phyloP scores from a whole-genome alignment of 73 alveolate species.

The Blepharisma stoltei region DNA sequence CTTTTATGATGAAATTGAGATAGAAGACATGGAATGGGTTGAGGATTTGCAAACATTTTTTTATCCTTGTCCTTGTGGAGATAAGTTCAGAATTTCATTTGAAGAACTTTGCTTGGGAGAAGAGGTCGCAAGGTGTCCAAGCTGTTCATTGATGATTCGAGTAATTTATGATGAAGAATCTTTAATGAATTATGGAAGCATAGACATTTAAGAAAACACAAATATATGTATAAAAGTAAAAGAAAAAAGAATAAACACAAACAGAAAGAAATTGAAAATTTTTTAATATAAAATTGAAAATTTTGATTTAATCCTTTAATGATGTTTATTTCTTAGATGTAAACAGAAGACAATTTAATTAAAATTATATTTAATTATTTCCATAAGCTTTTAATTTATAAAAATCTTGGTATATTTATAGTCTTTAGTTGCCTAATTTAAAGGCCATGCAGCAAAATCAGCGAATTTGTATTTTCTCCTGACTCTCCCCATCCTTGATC shows the following conservation, averaged over 20 bases:
- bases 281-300: too few relatives aligned
- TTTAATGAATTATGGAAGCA: neutral
- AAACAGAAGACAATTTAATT: too few relatives aligned
- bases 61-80: constrained; percentile 95
- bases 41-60: constrained; percentile 56
- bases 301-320: too few relatives aligned
- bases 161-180: constrained; percentile 70
- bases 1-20: constrained; percentile 79
- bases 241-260: too few relatives aligned
- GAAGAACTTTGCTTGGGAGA: constrained; percentile 46
- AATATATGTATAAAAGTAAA: too few relatives aligned
- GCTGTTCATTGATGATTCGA: constrained; percentile 72
- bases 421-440: neutral
- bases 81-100: constrained; percentile 63
- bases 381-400: too few relatives aligned
- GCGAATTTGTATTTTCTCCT: neutral
- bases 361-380: too few relatives aligned
- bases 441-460: neutral
- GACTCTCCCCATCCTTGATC: too few relatives aligned
- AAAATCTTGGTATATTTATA: too few relatives aligned
- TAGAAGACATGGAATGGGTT: constrained; percentile 83
- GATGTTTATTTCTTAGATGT: too few relatives aligned
- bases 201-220: too few relatives aligned
- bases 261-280: too few relatives aligned
- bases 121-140: constrained; percentile 81